These are phyloP conservation scores for Chrysanthemum seticuspe DNA, from an alignment of 129 eudicot species.

Conservation along the genomic window DNA sequence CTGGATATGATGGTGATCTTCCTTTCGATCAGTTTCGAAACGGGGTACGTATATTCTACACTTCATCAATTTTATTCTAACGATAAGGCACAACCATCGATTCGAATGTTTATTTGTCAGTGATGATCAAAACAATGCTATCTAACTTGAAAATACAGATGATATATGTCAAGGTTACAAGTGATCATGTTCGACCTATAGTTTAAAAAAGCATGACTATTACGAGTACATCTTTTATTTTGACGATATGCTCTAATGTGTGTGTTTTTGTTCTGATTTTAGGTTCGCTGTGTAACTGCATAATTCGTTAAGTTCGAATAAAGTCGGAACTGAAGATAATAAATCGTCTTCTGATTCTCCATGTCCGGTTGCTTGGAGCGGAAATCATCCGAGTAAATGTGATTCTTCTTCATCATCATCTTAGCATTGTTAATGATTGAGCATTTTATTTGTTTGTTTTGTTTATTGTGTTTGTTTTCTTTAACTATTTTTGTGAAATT, in stretches of 20 bases:
- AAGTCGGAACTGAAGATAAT: conserved; percentile 59
- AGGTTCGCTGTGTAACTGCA: conserved; percentile 77
- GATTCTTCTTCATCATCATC: conserved; percentile 28
- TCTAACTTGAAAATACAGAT: too few relatives aligned
- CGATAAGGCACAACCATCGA: too few relatives aligned
- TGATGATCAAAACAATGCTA: too few relatives aligned
- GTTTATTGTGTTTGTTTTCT: conserved; percentile 1
- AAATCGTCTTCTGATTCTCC: conserved; percentile 44
- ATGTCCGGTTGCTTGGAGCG: conserved; percentile 9
- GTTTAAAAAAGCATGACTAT: not conserved
- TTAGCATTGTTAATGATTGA: not conserved
- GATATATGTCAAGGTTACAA: too few relatives aligned
- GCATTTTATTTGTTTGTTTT: not conserved
- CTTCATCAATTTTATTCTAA: too few relatives aligned
- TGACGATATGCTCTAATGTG: not conserved
- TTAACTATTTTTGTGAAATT: conserved; percentile 2
- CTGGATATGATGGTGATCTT: too few relatives aligned
- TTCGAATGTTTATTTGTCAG: too few relatives aligned
- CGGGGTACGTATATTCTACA: too few relatives aligned
- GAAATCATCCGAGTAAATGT: conserved; percentile 23
- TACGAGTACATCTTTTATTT: not conserved
- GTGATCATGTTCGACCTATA: not conserved
- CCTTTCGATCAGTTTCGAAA: too few relatives aligned
- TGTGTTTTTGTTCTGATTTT: conserved; percentile 6
- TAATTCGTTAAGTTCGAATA: conserved; percentile 58